Evolutionary conservation across 1,284 basidiomycete genomes (phyloP).

Genomic region (Pyrrhoderma lamaoense): DNA sequence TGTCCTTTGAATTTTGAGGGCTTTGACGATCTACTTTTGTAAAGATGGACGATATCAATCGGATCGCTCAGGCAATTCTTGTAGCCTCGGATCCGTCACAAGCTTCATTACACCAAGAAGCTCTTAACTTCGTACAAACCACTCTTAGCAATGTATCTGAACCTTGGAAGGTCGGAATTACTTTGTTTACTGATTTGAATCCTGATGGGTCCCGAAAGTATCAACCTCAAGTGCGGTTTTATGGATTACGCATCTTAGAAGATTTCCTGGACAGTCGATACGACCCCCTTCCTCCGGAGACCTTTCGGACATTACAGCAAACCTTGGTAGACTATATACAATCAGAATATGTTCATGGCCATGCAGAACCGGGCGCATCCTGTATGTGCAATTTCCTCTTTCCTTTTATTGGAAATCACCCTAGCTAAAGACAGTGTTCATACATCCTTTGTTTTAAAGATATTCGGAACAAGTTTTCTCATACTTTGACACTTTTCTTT

Average conservation of each 20-base stretch:
- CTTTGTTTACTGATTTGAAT: constrained; percentile 60
- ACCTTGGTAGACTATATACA: constrained; percentile 68
- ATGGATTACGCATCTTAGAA: constrained; percentile 78
- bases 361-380: constrained; percentile 63
- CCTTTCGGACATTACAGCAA: constrained; percentile 64
- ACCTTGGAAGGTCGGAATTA: constrained; percentile 74
- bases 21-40: no score
- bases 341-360: constrained; percentile 70
- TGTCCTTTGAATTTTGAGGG: no score
- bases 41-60: constrained; percentile 51
- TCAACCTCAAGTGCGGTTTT: constrained; percentile 73
- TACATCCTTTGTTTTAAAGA: constrained; percentile 40
- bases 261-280: constrained; percentile 82
- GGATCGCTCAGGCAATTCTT: constrained; percentile 74
- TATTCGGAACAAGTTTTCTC: constrained; percentile 95
- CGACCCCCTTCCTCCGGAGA: constrained; percentile 60
- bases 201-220: constrained; percentile 57
- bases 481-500: constrained; percentile 94
- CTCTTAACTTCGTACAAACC: constrained; percentile 71
- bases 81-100: constrained; percentile 78
- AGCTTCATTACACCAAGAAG: constrained; percentile 64
- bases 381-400: constrained; percentile 47
- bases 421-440: not conserved
- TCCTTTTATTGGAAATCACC: constrained; percentile 6
- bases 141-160: constrained; percentile 51